Base-by-base conservation (phyloP, 2,329 filamentous ascomycete genomes). In the Truncatella angustata region DNA sequence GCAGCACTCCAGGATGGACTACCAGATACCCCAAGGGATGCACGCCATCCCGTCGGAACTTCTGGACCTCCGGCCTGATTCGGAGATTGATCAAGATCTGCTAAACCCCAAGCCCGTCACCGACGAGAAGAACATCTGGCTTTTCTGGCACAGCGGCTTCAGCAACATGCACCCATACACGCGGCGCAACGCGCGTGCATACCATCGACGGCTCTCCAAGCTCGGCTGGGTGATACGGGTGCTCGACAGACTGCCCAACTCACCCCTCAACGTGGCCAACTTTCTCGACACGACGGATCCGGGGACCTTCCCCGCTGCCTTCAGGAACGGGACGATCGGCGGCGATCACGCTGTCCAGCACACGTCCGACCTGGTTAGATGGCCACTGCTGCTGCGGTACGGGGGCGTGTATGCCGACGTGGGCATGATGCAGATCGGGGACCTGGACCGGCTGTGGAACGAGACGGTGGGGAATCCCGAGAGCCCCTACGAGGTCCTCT, bases 381-480 rank as follows among this genome's bases (percentile, higher is more conserved):
- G 71, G 58, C 81, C 81, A 3, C 66, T 84, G 11, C 64, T 85
- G n/a, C 68, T 82, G 10, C 72, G 66, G 50, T 80, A 83, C 56
- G 81, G 81, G 43, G 81, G 81, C 24, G 72, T 83, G 1, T 85
- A 83, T 58, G 74, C 78, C 0, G 81, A 84, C 56, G 80, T 80
- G 0, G 80, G 81, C 0, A 62, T 81, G 55, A 70, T 84, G 54
- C 76, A 79, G 53, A 82, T 84, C 54, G 80, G 80, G 5, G 78
- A 84, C 63, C 56, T 84, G 2, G 74, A 84, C 59, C 60, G 67
- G 4, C 62, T 84, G 9, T 85, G 80, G 80, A 67, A 68, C 44
- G 57, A 70, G 46, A 80, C 75, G 0, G 63, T 84, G 6, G 74
- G 64, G 4, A 68, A 81, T 52, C 66, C 74, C 0, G 56, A 56